Evolutionary conservation across 805 yeast species (phyloP).

Genomic region (Torulaspora maleeae): DNA sequence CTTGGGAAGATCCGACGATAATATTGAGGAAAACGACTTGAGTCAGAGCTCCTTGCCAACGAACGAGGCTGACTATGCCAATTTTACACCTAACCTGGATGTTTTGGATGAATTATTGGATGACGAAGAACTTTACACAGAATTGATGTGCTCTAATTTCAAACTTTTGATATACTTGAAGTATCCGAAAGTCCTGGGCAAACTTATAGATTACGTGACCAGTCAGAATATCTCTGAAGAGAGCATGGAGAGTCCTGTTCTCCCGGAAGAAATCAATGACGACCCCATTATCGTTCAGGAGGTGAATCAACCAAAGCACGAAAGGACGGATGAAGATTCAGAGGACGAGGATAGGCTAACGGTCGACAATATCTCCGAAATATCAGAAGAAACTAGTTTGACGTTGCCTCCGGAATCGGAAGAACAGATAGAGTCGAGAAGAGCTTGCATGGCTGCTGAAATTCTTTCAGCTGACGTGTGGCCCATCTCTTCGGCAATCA

Average conservation of each 20-base stretch:
- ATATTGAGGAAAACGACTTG: slow-evolving; percentile 27
- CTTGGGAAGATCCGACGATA: slow-evolving; percentile 30
- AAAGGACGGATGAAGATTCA: slow-evolving; percentile 6
- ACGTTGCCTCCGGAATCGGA: slow-evolving; percentile 35
- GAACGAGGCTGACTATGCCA: slow-evolving; percentile 34
- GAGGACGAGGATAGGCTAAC: slow-evolving; percentile 22
- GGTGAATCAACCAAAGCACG: slow-evolving; percentile 12
- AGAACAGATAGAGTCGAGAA: slow-evolving; percentile 37
- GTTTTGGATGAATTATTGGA: slow-evolving; percentile 59
- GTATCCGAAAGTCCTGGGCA: slow-evolving; percentile 67
- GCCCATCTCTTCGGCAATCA: slow-evolving; percentile 85
- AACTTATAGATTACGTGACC: slow-evolving; percentile 63
- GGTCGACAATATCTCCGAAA: slow-evolving; percentile 24
- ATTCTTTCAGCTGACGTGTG: slow-evolving; percentile 88
- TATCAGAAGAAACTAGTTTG: slow-evolving; percentile 33
- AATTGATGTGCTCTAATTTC: slow-evolving; percentile 64
- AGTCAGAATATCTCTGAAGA: slow-evolving; percentile 35
- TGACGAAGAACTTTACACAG: slow-evolving; percentile 70
- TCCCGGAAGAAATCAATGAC: slow-evolving; percentile 12
- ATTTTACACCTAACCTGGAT: slow-evolving; percentile 40
- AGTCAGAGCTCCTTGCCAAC: slow-evolving; percentile 31
- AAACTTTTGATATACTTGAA: slow-evolving; percentile 74
- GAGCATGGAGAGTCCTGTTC: slow-evolving; percentile 17
- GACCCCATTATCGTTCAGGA: slow-evolving; percentile 16
- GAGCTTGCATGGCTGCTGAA: slow-evolving; percentile 78